Evolutionary conservation across 495 filamentous ascomycete genomes (phyloP), one percentile per base, ranked within the genome.

Genomic region (Hypoxylon trugodes): DNA sequence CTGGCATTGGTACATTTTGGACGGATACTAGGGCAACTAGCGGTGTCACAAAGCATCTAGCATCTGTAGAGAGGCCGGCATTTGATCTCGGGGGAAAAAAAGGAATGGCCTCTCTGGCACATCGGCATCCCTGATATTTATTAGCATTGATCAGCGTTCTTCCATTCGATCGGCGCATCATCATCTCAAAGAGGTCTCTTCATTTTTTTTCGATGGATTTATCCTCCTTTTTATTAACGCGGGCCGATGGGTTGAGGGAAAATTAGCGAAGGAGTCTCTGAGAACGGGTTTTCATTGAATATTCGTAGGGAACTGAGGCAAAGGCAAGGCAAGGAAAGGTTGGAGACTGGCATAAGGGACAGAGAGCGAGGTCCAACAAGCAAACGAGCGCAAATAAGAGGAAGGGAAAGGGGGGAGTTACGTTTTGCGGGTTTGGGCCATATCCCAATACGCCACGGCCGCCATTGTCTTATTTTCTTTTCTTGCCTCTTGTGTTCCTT

Each of bases 81-180:
- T 68, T 53, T 57, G 59, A 59, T 60, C 41, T 61, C 45, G 58
- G 42, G 19, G 43, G 22, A 35, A 30, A 40, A 53, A 56, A 38
- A 15, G 35, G 46, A 62, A 52, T 18, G 52, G 46, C 47, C 64
- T 66, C 53, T 42, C 42, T n/a, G 33, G 36, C 32, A 35, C 36
- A 61, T 67, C 47, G 54, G 58, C 58, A 67, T 67, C 64, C 57
- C 52, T 62, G 47, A 67, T n/a, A n/a, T 52, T 67, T 67, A 41
- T 67, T 67, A 67, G 64, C 64, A 67, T 67, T 65, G 46, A 53
- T 48, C 58, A 62, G 64, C 64, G 64, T 67, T 67, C 56, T 66
- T 48, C 50, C 48, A 43, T 53, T 67, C 52, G 58, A 66, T 60
- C 53, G 53, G 64, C 53, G 64, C 53, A 67, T 61, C 57, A 52